A percentile compares a stretch with the other conserved stretches of the same genome.
Evolutionary conservation across 345 rosid species (phyloP).

Genomic region (Pseudoturritis turrita): DNA sequence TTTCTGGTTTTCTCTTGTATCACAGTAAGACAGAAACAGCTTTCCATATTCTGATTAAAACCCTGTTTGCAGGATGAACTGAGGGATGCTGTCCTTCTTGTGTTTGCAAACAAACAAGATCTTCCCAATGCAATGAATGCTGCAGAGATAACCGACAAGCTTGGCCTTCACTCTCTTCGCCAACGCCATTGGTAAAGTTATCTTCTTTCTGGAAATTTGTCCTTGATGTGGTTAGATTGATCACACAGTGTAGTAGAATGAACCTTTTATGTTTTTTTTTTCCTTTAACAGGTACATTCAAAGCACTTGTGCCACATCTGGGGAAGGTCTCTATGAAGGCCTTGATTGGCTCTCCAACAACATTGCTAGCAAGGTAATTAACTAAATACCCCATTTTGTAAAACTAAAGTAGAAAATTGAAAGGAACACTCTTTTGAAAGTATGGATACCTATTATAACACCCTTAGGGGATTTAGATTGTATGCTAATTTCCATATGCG

Average conservation of each 20-base stretch:
- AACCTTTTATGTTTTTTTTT: background rate
- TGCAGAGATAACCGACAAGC: constrained; percentile 92
- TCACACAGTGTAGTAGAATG: background rate
- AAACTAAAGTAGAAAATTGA: background rate
- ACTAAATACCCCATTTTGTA: background rate
- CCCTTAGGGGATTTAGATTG: background rate
- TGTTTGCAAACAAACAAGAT: constrained; percentile 91
- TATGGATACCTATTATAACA: background rate
- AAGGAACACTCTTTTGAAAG: background rate
- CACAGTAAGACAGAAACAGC: background rate
- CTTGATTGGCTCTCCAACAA: constrained; percentile 86
- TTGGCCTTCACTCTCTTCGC: constrained; percentile 88
- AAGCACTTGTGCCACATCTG: constrained; percentile 78
- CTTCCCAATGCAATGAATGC: constrained; percentile 97
- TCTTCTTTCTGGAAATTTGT: background rate
- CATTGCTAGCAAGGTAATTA: constrained; percentile 53
- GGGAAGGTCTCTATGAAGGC: constrained; percentile 83
- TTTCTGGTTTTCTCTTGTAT: background rate
- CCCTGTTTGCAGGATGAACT: constrained; percentile 56
- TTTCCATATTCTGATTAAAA: background rate
- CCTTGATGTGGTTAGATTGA: background rate
- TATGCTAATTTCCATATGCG: constrained; percentile 10
- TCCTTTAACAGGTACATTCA: constrained; percentile 63
- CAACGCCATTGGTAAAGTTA: constrained; percentile 79
- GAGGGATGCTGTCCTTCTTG: constrained; percentile 84